Evolutionary conservation across 129 eudicot genomes (phyloP), one percentile per base, ranked within the genome.

Genomic region (Calendula officinalis): DNA sequence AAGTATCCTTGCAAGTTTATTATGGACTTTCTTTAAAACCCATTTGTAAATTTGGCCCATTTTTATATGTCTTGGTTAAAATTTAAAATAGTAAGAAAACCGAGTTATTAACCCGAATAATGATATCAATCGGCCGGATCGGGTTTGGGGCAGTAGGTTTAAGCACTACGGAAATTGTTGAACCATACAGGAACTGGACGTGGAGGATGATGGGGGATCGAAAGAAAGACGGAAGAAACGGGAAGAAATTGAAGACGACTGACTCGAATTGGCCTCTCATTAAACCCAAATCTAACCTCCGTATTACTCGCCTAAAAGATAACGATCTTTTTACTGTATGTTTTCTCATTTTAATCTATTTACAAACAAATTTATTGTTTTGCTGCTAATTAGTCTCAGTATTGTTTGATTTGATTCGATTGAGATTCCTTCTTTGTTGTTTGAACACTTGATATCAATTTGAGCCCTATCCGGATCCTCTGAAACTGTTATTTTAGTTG

Each of bases 291-390:
- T 38, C 82, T 1, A 67, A 83, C 70, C 95, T 92, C 48, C 80
- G 74, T 6, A 7, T 83, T 44, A 81, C 63, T 64, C 85, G 78
- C 65, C 86, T 88, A 44, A 92, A 92, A 69, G 89, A 79, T 47
- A 64, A 58, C 45, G 91, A 92, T 77, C 87, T 92, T 46, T 72
- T 92, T 53, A 88, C 96, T 73, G 99, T 88, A 81, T 30, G 78
- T 5, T 47, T 54, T 59, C 55, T 17, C 50, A 47, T 33, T 7
- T 60, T 27, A 32, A 14, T 56, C 7, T 64, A 12, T 67, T 36
- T 17, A 10, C 46, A 3, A 12, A 32, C 47, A 11, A 14, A 15
- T 50, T 8, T 41, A 32, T 5, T n/a, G 9, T 35, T n/a, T 45
- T 42, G 2, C 45, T 4, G 27, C n/a, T 32, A 8, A 40, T 68